Evolutionary conservation across 306 rosid genomes (phyloP).

Genomic region (Citrullus colocynthis): DNA sequence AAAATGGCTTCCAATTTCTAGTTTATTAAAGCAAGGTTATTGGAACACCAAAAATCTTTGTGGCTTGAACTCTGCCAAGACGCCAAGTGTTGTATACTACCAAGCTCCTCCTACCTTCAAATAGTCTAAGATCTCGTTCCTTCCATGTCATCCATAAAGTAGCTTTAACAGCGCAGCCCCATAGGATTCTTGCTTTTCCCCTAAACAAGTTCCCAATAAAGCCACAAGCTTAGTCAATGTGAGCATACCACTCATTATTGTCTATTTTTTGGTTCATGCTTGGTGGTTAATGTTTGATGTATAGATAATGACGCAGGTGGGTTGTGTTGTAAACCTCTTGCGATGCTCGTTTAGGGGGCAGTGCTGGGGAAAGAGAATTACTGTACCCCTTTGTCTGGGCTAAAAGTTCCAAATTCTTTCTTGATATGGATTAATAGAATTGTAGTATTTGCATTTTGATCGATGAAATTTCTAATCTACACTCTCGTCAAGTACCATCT

Average conservation of each 20-base stretch:
- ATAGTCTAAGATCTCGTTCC: background rate
- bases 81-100: background rate
- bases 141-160: background rate
- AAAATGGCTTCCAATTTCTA: background rate
- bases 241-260: background rate
- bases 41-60: background rate
- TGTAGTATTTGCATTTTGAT: background rate
- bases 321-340: background rate
- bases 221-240: background rate
- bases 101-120: background rate
- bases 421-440: background rate
- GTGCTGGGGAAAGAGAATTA: background rate
- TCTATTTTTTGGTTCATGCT: background rate
- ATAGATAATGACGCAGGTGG: background rate
- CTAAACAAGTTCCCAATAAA: background rate
- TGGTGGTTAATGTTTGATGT: background rate
- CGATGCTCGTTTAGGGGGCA: background rate
- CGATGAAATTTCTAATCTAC: background rate
- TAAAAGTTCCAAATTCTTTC: background rate
- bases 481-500: background rate
- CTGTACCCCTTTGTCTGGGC: background rate
- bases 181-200: background rate
- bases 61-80: background rate
- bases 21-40: background rate
- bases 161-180: background rate